Conservation (phyloP, 257 asterid genomes). For the Orobanche coerulescens region DNA sequence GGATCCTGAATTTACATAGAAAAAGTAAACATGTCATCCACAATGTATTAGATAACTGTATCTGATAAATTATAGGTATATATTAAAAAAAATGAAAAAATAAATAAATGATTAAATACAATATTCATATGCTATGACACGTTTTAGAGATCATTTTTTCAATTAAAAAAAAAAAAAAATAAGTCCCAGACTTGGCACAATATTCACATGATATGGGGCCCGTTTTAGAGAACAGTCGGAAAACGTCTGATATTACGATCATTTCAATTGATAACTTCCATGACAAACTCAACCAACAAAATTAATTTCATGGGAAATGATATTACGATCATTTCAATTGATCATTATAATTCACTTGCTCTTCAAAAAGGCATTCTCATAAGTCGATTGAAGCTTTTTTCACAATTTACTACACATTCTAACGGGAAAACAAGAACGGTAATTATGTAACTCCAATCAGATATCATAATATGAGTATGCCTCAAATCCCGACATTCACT, state of each 20-base stretch:
- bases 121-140: no score
- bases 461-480: background rate
- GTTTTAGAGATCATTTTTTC: no score
- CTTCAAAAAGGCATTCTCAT: background rate
- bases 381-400: background rate
- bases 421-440: background rate
- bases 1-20: constrained; percentile 28
- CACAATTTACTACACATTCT: background rate
- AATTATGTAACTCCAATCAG: background rate
- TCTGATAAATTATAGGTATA: background rate
- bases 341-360: no score
- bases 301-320: no score
- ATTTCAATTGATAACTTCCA: background rate
- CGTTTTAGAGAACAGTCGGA: no score
- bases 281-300: background rate
- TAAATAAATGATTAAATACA: no score
- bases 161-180: no score
- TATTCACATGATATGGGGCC: no score
- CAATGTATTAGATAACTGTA: background rate
- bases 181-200: no score
- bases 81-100: no score
- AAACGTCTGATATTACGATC: background rate
- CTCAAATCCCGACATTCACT: background rate
- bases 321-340: no score
- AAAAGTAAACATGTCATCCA: background rate